Conservation (phyloP, 2,329 filamentous ascomycete species). For the Trichoderma breve region DNA sequence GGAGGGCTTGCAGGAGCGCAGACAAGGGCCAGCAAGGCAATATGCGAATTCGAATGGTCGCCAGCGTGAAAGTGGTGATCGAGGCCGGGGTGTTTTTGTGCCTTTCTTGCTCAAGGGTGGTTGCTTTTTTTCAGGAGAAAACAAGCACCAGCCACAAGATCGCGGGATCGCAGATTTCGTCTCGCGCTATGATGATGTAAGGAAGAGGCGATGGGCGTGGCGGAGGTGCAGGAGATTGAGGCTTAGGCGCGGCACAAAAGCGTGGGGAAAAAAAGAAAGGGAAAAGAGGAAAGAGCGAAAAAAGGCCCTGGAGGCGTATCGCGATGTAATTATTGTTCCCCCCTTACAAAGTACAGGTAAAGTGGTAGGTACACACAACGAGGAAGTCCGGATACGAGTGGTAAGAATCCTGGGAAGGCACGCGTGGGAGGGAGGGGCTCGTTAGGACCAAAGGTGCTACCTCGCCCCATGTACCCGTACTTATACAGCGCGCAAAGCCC, state of each 20-base stretch:
- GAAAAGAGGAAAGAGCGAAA: neutral
- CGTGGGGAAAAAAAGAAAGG: conserved; percentile 7
- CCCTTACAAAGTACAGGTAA: neutral
- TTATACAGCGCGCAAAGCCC: conserved; percentile 2
- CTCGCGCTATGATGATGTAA: conserved; percentile 16
- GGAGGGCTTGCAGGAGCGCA: conserved; percentile 19
- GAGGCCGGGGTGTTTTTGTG: neutral
- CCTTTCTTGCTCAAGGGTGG: neutral
- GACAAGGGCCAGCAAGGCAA: conserved; percentile 8
- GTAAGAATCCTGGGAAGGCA: conserved; percentile 17
- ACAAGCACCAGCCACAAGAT: conserved; percentile 14
- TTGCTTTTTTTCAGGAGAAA: conserved; percentile 13
- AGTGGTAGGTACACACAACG: neutral
- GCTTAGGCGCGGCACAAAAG: conserved; percentile 5
- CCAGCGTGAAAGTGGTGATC: conserved; percentile 13
- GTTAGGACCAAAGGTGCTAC: neutral
- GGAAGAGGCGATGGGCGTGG: conserved; percentile 12
- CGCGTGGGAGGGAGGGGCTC: conserved; percentile 19
- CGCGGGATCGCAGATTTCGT: conserved; percentile 18
- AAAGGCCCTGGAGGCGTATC: conserved; percentile 5
- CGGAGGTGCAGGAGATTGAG: conserved; percentile 1
- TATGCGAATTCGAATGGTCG: conserved; percentile 6
- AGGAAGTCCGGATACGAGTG: conserved; percentile 17
- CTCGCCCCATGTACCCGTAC: conserved; percentile 2
- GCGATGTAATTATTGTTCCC: conserved; percentile 18